Conservation (phyloP, 2,329 filamentous ascomycete genomes). For the Paecilomyces niveus region DNA sequence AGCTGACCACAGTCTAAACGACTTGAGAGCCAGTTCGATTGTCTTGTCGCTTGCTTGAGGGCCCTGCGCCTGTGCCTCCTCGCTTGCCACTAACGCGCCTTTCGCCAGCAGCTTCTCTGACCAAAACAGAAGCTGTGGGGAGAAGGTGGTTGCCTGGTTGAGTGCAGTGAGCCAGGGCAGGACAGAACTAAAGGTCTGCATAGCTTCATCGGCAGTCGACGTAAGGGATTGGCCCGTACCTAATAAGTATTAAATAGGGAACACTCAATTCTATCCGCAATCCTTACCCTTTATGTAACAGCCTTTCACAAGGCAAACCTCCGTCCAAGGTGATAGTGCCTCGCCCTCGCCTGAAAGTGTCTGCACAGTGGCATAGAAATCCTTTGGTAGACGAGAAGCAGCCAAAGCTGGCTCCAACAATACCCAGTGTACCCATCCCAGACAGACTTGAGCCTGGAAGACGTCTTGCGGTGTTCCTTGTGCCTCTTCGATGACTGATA, state of each 20-base stretch:
- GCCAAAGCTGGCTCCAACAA: constrained; percentile 61
- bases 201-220: constrained; percentile 47
- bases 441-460: constrained; percentile 73
- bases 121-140: constrained; percentile 67
- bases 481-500: constrained; percentile 53
- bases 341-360: constrained; percentile 47
- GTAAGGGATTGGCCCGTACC: constrained; percentile 41
- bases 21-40: constrained; percentile 35
- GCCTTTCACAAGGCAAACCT: constrained; percentile 71
- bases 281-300: constrained; percentile 66
- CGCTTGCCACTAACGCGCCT: constrained; percentile 61
- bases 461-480: constrained; percentile 46
- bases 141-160: constrained; percentile 35
- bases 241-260: constrained; percentile 17
- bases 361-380: constrained; percentile 51
- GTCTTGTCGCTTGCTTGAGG: constrained; percentile 16
- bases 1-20: constrained; percentile 42
- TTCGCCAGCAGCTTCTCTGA: constrained; percentile 70
- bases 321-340: constrained; percentile 64
- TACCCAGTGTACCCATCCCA: constrained; percentile 80
- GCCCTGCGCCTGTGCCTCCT: constrained; percentile 33
- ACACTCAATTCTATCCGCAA: constrained; percentile 1
- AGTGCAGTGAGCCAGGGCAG: constrained; percentile 51
- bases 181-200: constrained; percentile 59
- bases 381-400: constrained; percentile 54